Evolutionary conservation across 805 yeast genomes (phyloP), one percentile per base, ranked within the genome.

Genomic region (Yarrowia bubula): DNA sequence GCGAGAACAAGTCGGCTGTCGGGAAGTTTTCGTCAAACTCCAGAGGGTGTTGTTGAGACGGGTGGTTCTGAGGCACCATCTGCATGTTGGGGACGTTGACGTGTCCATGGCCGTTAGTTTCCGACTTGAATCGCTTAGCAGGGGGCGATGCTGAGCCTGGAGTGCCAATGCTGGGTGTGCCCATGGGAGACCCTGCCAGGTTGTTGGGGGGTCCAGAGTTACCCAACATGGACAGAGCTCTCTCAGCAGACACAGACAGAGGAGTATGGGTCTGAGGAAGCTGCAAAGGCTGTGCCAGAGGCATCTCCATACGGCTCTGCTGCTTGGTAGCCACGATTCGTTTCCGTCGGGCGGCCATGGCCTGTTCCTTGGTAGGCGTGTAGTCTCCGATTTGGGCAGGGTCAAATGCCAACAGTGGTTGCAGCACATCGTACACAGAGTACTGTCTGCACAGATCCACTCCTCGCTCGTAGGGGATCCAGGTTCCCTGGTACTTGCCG

Each of bases 401-500:
- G 68, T 82, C 83, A 72, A 76, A 81, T 46, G 78, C 65, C 39
- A 85, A 76, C 64, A 86, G 75, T 4, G 88, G 87, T 67, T 75
- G 74, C 66, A 86, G 73, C 41, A 80, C 74, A 50, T 83, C 86
- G 61, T 78, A 80, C 18, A 86, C 84, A 22, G 84, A 83, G 74
- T 84, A 87, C 68, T 87, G 80, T 68, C 81, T 82, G 65, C 88
- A 86, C 75, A 88, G 79, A 42, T 82, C 80, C 11, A 81, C 78
- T 0, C 87, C 88, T 38, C 84, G 75, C 65, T 81, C 86, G 69
- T 81, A 81, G 4, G 92, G 89, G 46, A 86, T 79, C 90, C 92
- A 87, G 11, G 88, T 87, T 9, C 92, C 92, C 72, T 86, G 90
- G 73, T 84, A 85, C 70, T 85, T 84, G n/a, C 89, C 90, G 68